These are phyloP conservation scores for Claviceps pazoutovae DNA, from an alignment of 2,329 filamentous ascomycete genomes.

Conservation along the genomic window DNA sequence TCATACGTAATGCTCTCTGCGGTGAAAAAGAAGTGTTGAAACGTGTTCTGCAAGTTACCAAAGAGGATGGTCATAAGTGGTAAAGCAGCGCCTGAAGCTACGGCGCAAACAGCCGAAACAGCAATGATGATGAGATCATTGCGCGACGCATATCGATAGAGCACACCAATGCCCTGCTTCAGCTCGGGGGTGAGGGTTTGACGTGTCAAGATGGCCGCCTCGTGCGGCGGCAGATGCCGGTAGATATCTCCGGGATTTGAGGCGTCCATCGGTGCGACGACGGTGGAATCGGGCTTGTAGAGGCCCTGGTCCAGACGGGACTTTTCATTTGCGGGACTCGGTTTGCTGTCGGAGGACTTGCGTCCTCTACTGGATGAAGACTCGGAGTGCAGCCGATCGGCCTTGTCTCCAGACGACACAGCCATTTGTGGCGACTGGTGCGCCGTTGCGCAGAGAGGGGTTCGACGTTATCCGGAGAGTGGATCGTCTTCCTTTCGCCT, in stretches of 20 bases:
- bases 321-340: conserved; percentile 2
- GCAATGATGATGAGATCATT: conserved; percentile 50
- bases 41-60: conserved; percentile 58
- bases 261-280: conserved; percentile 12
- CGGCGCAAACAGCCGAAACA: conserved; percentile 48
- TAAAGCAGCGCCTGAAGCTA: conserved; percentile 59
- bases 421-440: conserved; percentile 3
- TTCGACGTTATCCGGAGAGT: background rate
- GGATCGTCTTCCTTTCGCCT: no score
- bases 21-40: conserved; percentile 46
- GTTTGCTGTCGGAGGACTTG: conserved; percentile 4
- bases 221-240: conserved; percentile 47
- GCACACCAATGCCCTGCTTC: conserved; percentile 47
- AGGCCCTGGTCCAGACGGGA: conserved; percentile 4
- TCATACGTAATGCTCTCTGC: conserved; percentile 29
- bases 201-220: conserved; percentile 51
- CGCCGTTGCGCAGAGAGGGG: conserved; percentile 1
- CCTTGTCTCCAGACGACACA: conserved; percentile 1
- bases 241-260: conserved; percentile 38
- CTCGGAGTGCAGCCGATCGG: background rate
- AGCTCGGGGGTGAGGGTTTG: conserved; percentile 54
- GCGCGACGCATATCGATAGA: conserved; percentile 57
- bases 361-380: conserved; percentile 2
- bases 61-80: conserved; percentile 76
- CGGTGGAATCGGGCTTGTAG: conserved; percentile 8